Conservation (phyloP, 1,284 basidiomycete species). For the Apiotrichum gamsii region DNA sequence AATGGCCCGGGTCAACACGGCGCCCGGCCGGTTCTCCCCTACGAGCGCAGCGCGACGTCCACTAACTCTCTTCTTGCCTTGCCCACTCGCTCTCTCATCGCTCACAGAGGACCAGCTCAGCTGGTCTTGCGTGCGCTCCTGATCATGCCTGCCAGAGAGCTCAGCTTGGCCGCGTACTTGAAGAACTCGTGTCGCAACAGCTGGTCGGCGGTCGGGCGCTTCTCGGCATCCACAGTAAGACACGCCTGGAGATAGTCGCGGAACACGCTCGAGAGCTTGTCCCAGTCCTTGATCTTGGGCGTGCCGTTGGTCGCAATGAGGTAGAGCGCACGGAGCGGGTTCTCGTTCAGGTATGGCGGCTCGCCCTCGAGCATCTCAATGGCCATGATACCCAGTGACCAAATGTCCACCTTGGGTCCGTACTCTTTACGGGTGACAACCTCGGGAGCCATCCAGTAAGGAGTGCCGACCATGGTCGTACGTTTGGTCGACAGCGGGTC, state of each 20-base stretch:
- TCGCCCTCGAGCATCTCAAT: conserved; percentile 99
- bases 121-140: conserved; percentile 72
- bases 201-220: conserved; percentile 78
- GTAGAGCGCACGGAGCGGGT: conserved; percentile 90
- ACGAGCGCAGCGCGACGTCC: no score
- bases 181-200: conserved; percentile 88
- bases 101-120: no score
- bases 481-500: conserved; percentile 84
- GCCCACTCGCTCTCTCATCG: no score
- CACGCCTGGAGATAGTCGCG: conserved; percentile 82
- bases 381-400: conserved; percentile 98
- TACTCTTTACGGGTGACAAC: conserved; percentile 98
- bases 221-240: conserved; percentile 92
- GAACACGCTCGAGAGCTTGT: conserved; percentile 79
- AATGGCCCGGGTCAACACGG: no score
- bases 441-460: conserved; percentile 99
- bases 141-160: conserved; percentile 82
- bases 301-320: conserved; percentile 98
- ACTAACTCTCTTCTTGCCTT: no score
- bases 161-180: conserved; percentile 73
- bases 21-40: no score
- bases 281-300: conserved; percentile 91
- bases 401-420: conserved; percentile 97
- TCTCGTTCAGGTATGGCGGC: conserved; percentile 95
- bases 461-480: conserved; percentile 99